A percentile compares a stretch with the other conserved stretches of the same genome.
phyloP scores from a whole-genome alignment of 2,329 filamentous ascomycete genomes.

The Diaporthe longicolla region DNA sequence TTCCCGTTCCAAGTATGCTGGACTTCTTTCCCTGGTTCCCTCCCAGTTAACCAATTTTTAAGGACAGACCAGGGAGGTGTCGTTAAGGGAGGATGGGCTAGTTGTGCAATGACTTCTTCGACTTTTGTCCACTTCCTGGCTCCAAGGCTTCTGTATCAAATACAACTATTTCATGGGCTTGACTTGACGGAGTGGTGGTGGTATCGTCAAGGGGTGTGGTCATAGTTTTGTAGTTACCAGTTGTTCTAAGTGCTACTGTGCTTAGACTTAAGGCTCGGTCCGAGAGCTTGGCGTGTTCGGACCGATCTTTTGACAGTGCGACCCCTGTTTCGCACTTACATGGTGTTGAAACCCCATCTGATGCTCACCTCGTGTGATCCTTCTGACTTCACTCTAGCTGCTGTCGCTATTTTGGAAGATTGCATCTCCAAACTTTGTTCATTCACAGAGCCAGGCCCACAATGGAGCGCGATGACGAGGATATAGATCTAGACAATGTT shows the following conservation, averaged over 20 bases:
- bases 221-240: too few relatives aligned
- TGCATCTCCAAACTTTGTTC: background rate
- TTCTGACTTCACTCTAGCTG: background rate
- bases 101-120: background rate
- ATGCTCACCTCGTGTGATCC: background rate
- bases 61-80: background rate
- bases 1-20: background rate
- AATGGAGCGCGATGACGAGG: constrained; percentile 16
- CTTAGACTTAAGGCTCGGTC: background rate
- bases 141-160: background rate
- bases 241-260: background rate
- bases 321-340: constrained; percentile 17
- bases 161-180: background rate
- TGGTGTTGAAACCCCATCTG: constrained; percentile 1
- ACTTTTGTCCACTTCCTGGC: too few relatives aligned
- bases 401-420: background rate
- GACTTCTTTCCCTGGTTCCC: background rate
- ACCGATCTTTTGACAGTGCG: constrained; percentile 18
- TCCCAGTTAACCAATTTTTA: background rate
- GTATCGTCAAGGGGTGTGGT: background rate
- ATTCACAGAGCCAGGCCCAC: background rate
- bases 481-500: background rate
- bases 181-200: too few relatives aligned
- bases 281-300: constrained; percentile 18
- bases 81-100: background rate